phyloP scores from a whole-genome alignment of 2,329 filamentous ascomycete species.

The Chaetomium strumarium region DNA sequence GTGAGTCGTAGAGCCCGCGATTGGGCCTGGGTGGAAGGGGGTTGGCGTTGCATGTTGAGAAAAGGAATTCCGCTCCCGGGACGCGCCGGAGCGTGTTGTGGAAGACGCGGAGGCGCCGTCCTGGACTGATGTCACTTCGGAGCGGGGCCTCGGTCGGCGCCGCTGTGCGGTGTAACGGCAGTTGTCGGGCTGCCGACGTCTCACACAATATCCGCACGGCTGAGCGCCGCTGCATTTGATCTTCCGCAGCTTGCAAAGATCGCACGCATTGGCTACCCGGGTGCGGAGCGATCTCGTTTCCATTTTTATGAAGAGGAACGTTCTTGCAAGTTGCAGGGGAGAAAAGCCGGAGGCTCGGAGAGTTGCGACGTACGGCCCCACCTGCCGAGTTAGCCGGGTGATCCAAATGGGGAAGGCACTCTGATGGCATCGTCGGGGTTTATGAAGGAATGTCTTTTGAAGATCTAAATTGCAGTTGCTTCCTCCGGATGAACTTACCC shows the following conservation, averaged over 20 bases:
- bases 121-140: conserved; percentile 4
- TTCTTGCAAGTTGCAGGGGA: neutral
- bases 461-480: too few species aligned
- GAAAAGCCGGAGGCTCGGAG: neutral
- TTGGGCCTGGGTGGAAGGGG: neutral
- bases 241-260: conserved; percentile 49
- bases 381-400: too few species aligned
- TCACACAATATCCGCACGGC: conserved; percentile 47
- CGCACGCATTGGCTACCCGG: conserved; percentile 49
- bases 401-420: too few species aligned
- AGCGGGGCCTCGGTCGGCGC: conserved; percentile 29
- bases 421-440: too few species aligned
- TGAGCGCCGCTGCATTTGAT: conserved; percentile 49
- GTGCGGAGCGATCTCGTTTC: conserved; percentile 17
- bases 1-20: neutral
- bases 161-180: conserved; percentile 45
- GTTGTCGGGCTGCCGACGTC: conserved; percentile 36
- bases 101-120: neutral
- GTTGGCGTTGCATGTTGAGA: neutral
- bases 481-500: too few species aligned
- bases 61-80: neutral
- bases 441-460: too few species aligned
- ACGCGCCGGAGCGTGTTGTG: conserved; percentile 2
- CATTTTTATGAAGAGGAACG: conserved; percentile 4
- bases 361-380: too few species aligned